A percentile compares a stretch with the other conserved stretches of the same genome.
These are phyloP conservation scores for Canna indica DNA, from an alignment of 176 grass and related monocot species.

Conservation along the genomic window DNA sequence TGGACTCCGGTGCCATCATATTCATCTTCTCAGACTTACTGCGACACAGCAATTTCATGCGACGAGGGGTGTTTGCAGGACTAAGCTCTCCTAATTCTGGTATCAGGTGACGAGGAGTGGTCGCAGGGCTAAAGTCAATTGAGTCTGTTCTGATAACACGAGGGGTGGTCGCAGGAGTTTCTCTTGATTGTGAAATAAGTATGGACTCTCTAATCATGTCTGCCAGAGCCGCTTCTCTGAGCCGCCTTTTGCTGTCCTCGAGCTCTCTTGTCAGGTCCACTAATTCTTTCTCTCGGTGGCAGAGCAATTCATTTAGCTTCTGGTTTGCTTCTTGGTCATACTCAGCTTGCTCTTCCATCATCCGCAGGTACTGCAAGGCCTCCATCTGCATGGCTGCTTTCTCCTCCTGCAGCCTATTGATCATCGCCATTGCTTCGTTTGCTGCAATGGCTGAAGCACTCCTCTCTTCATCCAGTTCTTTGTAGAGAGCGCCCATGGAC, in stretches of 20 bases:
- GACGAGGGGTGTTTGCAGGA: neutral
- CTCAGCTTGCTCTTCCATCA: slow-evolving; percentile 17
- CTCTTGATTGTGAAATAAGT: neutral
- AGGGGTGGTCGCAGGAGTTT: neutral
- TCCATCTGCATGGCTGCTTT: slow-evolving; percentile 18
- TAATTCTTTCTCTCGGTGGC: slow-evolving; percentile 7
- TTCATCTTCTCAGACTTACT: neutral
- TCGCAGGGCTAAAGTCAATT: neutral
- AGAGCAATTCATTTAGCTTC: slow-evolving; percentile 5
- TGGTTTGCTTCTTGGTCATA: slow-evolving; percentile 17
- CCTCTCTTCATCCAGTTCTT: slow-evolving; percentile 13
- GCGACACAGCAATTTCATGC: neutral
- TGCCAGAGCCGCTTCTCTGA: neutral
- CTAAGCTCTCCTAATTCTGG: neutral
- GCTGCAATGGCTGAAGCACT: slow-evolving; percentile 8
- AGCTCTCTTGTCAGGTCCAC: neutral
- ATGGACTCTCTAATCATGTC: neutral
- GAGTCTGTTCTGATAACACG: neutral
- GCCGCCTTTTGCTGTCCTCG: slow-evolving; percentile 1
- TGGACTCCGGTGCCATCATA: neutral
- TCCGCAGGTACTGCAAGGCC: slow-evolving; percentile 9
- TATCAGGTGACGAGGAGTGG: neutral
- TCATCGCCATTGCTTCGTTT: slow-evolving; percentile 20
- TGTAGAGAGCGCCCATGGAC: slow-evolving; percentile 7
- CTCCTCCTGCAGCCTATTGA: slow-evolving; percentile 19